These are phyloP conservation scores for Aaosphaeria arxii DNA, from an alignment of 2,329 filamentous ascomycete genomes.

Conservation along the genomic window DNA sequence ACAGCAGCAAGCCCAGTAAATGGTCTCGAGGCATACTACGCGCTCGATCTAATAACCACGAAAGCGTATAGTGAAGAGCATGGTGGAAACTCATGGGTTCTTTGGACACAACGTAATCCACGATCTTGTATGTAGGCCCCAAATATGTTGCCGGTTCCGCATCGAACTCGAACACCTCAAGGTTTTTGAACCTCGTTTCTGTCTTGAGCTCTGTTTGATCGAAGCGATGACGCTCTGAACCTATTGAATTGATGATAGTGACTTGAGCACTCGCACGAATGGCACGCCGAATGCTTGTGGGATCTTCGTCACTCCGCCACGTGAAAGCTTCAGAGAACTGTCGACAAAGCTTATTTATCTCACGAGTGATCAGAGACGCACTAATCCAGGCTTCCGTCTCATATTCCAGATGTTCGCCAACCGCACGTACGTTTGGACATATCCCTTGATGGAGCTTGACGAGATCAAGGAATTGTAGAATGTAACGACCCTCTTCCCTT, in stretches of 20 bases:
- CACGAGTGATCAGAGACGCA: constrained; percentile 86
- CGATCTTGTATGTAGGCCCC: constrained; percentile 53
- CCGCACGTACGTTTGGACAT: constrained; percentile 85
- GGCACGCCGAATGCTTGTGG: constrained; percentile 63
- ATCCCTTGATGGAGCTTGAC: constrained; percentile 97
- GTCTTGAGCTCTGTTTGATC: constrained; percentile 84
- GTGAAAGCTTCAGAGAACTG: constrained; percentile 86
- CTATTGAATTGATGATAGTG: constrained; percentile 85
- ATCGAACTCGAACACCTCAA: constrained; percentile 80
- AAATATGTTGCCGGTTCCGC: constrained; percentile 24
- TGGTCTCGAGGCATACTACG: constrained; percentile 69
- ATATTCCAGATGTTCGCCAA: constrained; percentile 96
- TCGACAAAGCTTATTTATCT: constrained; percentile 89
- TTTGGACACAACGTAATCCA: constrained; percentile 84
- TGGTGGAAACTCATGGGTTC: constrained; percentile 97
- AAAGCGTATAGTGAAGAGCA: constrained; percentile 90
- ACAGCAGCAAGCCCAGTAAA: constrained; percentile 67
- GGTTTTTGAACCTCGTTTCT: constrained; percentile 75
- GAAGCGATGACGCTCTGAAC: constrained; percentile 83
- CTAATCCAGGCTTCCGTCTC: constrained; percentile 98
- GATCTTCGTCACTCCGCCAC: constrained; percentile 62
- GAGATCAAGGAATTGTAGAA: constrained; percentile 91
- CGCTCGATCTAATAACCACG: constrained; percentile 90
- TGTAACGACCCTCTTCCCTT: constrained; percentile 78
- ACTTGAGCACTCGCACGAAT: constrained; percentile 75